These are phyloP conservation scores for Canna indica DNA, from an alignment of 176 grass and related monocot genomes.

Conservation along the genomic window DNA sequence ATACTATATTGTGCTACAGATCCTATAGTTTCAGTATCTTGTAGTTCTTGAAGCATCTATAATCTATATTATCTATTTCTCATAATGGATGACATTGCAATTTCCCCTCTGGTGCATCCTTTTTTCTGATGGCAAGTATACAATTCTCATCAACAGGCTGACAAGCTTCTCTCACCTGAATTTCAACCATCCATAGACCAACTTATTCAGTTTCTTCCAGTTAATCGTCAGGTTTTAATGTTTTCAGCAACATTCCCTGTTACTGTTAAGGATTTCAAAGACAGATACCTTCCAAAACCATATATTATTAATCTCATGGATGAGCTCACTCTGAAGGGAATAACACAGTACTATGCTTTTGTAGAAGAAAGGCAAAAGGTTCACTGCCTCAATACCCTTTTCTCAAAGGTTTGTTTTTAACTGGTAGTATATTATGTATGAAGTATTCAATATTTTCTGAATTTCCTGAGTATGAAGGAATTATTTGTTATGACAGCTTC, in stretches of 20 bases:
- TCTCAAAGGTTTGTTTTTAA: slow-evolving; percentile 50
- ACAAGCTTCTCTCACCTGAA: slow-evolving; percentile 77
- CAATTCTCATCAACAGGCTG: slow-evolving; percentile 45
- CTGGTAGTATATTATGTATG: slow-evolving; percentile 5
- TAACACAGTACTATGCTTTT: slow-evolving; percentile 86
- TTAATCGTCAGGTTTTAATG: slow-evolving; percentile 67
- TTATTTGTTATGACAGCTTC: slow-evolving; percentile 49
- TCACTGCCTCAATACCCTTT: slow-evolving; percentile 87
- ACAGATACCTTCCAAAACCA: slow-evolving; percentile 66
- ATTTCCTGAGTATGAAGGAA: slow-evolving; percentile 11
- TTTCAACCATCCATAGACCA: slow-evolving; percentile 77
- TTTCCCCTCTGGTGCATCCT: not conserved
- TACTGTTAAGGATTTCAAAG: slow-evolving; percentile 79
- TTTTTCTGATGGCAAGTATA: slow-evolving; percentile 9
- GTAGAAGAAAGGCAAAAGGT: slow-evolving; percentile 96
- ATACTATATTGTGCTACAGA: too few species aligned
- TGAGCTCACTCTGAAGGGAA: slow-evolving; percentile 87
- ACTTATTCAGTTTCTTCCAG: slow-evolving; percentile 60
- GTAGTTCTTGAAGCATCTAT: not conserved
- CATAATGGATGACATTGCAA: not conserved
- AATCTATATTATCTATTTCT: not conserved
- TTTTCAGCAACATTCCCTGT: slow-evolving; percentile 96
- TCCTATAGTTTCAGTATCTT: not conserved
- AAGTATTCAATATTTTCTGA: not conserved
- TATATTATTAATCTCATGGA: slow-evolving; percentile 97